phyloP scores from a whole-genome alignment of 805 yeast genomes.

The Metschnikowia kofuensis region DNA sequence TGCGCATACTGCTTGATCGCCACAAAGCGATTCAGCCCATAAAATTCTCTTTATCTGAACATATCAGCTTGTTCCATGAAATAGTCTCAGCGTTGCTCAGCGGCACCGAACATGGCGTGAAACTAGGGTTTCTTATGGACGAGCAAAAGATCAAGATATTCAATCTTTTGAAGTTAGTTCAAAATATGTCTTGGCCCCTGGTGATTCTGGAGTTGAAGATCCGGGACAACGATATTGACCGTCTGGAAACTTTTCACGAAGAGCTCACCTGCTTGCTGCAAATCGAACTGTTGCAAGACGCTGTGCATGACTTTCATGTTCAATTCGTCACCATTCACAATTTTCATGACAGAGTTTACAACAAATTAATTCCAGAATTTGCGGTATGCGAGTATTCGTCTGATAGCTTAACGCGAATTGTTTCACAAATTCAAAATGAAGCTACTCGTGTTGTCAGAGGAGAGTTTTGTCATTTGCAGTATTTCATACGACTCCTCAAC shows the following conservation, averaged over 20 bases:
- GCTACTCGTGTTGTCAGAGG: conserved; percentile 11
- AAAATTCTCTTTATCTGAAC: conserved; percentile 53
- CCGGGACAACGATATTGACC: conserved; percentile 25
- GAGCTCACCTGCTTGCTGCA: conserved; percentile 11
- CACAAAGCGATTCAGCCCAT: conserved; percentile 55
- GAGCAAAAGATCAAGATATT: conserved; percentile 32
- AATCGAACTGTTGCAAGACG: conserved; percentile 24
- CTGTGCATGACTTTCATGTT: conserved; percentile 18
- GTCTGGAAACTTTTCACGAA: neutral
- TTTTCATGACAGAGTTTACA: conserved; percentile 2
- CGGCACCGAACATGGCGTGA: conserved; percentile 35
- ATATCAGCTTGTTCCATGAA: conserved; percentile 39
- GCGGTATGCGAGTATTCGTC: conserved; percentile 3
- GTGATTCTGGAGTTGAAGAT: conserved; percentile 7
- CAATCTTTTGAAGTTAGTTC: conserved; percentile 8
- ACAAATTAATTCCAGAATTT: conserved; percentile 4
- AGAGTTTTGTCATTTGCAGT: conserved; percentile 17
- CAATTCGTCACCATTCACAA: conserved; percentile 10
- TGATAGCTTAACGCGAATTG: neutral
- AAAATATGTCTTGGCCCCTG: conserved; percentile 12
- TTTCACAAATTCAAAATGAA: conserved; percentile 4
- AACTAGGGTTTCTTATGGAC: conserved; percentile 41
- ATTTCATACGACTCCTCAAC: conserved; percentile 24
- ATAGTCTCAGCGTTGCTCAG: conserved; percentile 21
- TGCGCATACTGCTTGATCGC: conserved; percentile 46